phyloP scores from a whole-genome alignment of 805 yeast genomes.

The Myxozyma melibiosi region DNA sequence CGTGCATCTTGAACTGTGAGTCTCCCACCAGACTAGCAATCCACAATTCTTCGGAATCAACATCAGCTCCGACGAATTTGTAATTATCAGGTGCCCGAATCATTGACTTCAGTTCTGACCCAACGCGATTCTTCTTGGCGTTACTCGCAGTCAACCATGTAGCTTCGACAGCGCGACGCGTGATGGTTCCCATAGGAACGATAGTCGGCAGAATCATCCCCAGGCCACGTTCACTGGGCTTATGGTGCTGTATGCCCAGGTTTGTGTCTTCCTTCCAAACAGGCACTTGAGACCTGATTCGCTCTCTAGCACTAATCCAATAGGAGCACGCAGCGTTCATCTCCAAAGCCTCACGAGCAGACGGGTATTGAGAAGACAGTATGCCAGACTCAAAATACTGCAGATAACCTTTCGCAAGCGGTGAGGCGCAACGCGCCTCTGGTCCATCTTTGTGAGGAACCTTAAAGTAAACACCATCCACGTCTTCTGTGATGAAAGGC shows the following conservation, averaged over 20 bases:
- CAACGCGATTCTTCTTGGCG: slow-evolving; percentile 80
- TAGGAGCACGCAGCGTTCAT: slow-evolving; percentile 80
- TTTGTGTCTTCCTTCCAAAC: slow-evolving; percentile 52
- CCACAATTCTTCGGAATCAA: slow-evolving; percentile 98
- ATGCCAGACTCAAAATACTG: slow-evolving; percentile 72
- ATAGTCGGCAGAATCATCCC: slow-evolving; percentile 85
- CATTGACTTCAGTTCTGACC: slow-evolving; percentile 90
- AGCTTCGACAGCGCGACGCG: slow-evolving; percentile 94
- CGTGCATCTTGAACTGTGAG: slow-evolving; percentile 83
- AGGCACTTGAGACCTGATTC: slow-evolving; percentile 84
- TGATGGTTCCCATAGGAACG: slow-evolving; percentile 93
- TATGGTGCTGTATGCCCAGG: slow-evolving; percentile 24
- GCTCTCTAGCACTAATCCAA: slow-evolving; percentile 88
- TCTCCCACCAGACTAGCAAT: slow-evolving; percentile 95
- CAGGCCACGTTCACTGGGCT: slow-evolving; percentile 40
- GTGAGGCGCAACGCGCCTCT: slow-evolving; percentile 65
- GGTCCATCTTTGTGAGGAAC: slow-evolving; percentile 91
- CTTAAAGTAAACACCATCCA: slow-evolving; percentile 52
- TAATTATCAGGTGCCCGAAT: slow-evolving; percentile 87
- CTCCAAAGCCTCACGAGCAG: slow-evolving; percentile 77
- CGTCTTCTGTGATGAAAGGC: slow-evolving; percentile 40
- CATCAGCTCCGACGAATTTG: slow-evolving; percentile 96
- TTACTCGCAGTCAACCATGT: slow-evolving; percentile 98
- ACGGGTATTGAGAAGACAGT: slow-evolving; percentile 66
- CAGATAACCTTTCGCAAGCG: slow-evolving; percentile 76